phyloP scores from a whole-genome alignment of 495 filamentous ascomycete species.

The Neurospora sp. region DNA sequence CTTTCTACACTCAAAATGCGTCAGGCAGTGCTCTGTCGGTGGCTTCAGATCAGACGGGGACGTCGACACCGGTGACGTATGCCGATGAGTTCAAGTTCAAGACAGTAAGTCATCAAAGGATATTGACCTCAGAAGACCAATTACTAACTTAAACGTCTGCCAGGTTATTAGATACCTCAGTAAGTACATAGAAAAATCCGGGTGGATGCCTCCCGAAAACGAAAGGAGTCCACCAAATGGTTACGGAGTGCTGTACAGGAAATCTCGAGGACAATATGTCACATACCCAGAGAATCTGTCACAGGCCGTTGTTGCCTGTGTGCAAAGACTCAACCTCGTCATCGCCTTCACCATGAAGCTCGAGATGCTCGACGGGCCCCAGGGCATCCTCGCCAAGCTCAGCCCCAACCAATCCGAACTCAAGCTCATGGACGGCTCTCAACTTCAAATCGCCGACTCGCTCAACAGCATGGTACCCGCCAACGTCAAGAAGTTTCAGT shows the following conservation, averaged over 20 bases:
- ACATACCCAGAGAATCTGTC: conserved; percentile 48
- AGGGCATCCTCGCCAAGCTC: background rate
- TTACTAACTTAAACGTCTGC: conserved; percentile 49
- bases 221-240: conserved; percentile 43
- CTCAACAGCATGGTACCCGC: conserved; percentile 44
- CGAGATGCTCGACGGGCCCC: background rate
- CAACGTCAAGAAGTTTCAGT: conserved; percentile 55
- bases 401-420: conserved; percentile 53
- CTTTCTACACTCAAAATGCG: background rate
- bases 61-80: background rate
- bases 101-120: conserved; percentile 1
- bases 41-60: background rate
- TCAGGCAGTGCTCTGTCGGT: background rate
- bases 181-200: conserved; percentile 54
- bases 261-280: conserved; percentile 49
- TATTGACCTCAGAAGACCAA: background rate
- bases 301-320: conserved; percentile 42
- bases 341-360: conserved; percentile 22
- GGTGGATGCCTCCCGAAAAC: conserved; percentile 44
- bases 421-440: conserved; percentile 55
- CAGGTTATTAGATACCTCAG: conserved; percentile 68
- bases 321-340: conserved; percentile 49
- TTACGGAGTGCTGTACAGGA: conserved; percentile 55
- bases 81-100: conserved; percentile 8
- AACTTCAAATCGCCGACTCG: conserved; percentile 57